Evolutionary conservation across 2,329 filamentous ascomycete species (phyloP).

Genomic region (Xylariales sp.): DNA sequence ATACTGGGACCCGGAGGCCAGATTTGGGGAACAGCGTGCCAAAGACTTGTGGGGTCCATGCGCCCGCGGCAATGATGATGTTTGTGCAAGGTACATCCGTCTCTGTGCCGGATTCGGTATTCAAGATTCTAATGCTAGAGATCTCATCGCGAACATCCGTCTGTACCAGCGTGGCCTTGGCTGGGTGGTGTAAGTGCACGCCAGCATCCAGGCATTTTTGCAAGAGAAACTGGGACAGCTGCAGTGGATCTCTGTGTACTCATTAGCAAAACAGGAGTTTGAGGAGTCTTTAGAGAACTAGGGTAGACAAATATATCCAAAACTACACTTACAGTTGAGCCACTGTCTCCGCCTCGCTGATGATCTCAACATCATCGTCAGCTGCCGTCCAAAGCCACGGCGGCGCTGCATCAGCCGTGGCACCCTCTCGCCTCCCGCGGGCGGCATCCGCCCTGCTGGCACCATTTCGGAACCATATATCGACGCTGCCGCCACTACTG

Average conservation of each 20-base stretch:
- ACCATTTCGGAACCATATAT: constrained; percentile 64
- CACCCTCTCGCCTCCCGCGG: constrained; percentile 27
- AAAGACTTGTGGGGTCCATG: constrained; percentile 69
- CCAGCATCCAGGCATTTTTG: constrained; percentile 51
- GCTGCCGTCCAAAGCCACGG: constrained; percentile 53
- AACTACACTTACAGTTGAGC: constrained; percentile 57
- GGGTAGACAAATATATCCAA: not conserved
- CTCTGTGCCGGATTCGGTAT: constrained; percentile 37
- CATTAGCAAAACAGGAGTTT: not conserved
- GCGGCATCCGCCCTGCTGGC: constrained; percentile 56
- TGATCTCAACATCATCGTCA: constrained; percentile 54
- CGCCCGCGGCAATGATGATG: constrained; percentile 63
- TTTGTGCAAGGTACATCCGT: constrained; percentile 57
- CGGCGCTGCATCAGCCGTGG: constrained; percentile 37
- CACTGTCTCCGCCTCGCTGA: constrained; percentile 55
- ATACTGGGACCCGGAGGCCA: constrained; percentile 48
- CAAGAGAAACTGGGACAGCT: constrained; percentile 63
- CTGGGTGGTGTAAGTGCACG: constrained; percentile 63
- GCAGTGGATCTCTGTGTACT: constrained; percentile 55
- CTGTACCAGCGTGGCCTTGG: constrained; percentile 47
- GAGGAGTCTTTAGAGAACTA: not conserved
- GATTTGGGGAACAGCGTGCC: constrained; percentile 57
- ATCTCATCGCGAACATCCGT: constrained; percentile 47
- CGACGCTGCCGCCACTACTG: constrained; percentile 35
- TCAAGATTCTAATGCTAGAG: constrained; percentile 45